These are phyloP conservation scores for Acaromyces ingoldii DNA, from an alignment of 1,284 basidiomycete species.

Conservation along the genomic window DNA sequence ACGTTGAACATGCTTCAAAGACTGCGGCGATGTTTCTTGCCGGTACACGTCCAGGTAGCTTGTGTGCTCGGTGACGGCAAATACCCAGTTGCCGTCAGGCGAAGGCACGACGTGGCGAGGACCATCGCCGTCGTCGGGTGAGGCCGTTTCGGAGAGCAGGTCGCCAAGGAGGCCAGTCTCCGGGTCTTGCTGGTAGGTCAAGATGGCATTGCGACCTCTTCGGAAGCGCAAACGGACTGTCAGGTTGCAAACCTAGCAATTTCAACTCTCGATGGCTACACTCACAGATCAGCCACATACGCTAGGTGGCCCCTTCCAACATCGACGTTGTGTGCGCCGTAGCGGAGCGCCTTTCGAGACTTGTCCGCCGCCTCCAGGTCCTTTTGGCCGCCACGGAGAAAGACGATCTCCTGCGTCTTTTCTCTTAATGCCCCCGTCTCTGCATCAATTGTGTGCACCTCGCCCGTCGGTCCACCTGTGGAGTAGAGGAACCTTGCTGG, in stretches of 20 bases:
- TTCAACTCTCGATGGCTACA: not conserved
- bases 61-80: constrained; percentile 42
- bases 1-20: constrained; percentile 3
- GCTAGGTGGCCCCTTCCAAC: constrained; percentile 15
- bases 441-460: constrained; percentile 25
- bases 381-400: constrained; percentile 17
- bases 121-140: constrained; percentile 25
- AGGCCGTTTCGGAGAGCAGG: constrained; percentile 15
- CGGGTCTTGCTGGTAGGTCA: constrained; percentile 19
- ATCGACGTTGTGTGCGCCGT: constrained; percentile 38
- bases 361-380: constrained; percentile 30
- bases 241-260: not conserved
- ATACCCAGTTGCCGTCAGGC: constrained; percentile 23
- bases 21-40: not conserved
- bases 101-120: constrained; percentile 40
- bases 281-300: constrained; percentile 33
- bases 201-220: constrained; percentile 36
- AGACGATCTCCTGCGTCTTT: constrained; percentile 27
- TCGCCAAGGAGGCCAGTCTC: constrained; percentile 9
- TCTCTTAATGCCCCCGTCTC: constrained; percentile 22
- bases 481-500: constrained; percentile 19
- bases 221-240: not conserved
- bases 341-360: constrained; percentile 25
- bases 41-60: constrained; percentile 29
- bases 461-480: constrained; percentile 45